Base-by-base conservation (phyloP, 441 rosid species). In the California macrophylla region DNA sequence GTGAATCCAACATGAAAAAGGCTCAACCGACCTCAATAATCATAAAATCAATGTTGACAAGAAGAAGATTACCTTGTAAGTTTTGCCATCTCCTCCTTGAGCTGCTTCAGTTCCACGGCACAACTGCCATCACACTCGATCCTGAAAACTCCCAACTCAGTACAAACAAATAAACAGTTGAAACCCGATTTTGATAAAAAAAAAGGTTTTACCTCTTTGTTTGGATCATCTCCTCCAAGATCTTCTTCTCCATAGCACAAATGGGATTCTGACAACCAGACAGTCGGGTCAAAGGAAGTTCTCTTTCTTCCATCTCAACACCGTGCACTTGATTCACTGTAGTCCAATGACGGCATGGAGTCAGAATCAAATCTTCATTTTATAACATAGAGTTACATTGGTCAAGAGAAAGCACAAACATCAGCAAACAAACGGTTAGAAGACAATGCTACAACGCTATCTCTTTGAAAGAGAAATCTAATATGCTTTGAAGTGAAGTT, bases 11-110 rank as follows among this genome's bases (percentile, higher is more conserved):
- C 47, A 40, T 10, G 47, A 13, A 32, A 32, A 32, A 32, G 36
- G 20, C 36, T 0, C 36, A 50, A 50, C 56, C 0, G 16, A 50
- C 4, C 23, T 50, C 21, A 13, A 16, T 50, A 50, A 16, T 5
- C n/a, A 45, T 13, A 15, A 45, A 45, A 45, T 45, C 54, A 15
- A 4, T 13, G 18, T 45, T 45, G 5, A 45, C 4, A 15, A n/a
- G 16, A 45, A 16, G 20, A 50, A 16, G 58, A 50, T 50, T 20
- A 50, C 58, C 8, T 13, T 7, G 16, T 50, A 8, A 50, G 18
- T n/a, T 50, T 50, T n/a, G 58, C 58, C 58, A 50, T 50, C 23
- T 50, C 58, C 58, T 50, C 58, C 58, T 50, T 50, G 58, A 50
- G 58, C 24, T 56, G 25, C 26, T 56, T 23, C 62, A 56, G 62